These are phyloP conservation scores for Penicillium sp. DNA, from an alignment of 2,329 filamentous ascomycete species.

Conservation along the genomic window DNA sequence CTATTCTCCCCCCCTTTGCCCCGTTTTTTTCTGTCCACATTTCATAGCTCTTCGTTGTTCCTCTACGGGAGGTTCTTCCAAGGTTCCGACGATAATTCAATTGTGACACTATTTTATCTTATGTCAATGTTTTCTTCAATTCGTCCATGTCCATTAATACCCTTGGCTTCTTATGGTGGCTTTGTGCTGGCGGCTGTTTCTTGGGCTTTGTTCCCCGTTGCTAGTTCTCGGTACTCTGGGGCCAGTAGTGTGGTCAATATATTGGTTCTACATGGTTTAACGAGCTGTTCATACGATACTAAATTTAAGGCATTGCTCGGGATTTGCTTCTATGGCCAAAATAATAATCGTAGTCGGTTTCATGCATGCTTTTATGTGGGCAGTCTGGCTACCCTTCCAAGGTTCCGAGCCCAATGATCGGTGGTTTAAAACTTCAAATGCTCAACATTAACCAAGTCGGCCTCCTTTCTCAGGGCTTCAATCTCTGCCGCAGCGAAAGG, in stretches of 20 bases:
- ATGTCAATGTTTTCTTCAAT: slow-evolving; percentile 1
- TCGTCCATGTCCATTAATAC: slow-evolving; percentile 1
- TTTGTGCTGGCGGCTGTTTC: slow-evolving; percentile 1
- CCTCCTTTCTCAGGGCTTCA: slow-evolving; percentile 23
- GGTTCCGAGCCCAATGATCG: too few species aligned
- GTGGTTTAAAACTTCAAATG: slow-evolving; percentile 14
- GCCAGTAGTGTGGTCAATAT: neutral
- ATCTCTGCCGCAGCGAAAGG: slow-evolving; percentile 24
- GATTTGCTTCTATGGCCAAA: too few species aligned
- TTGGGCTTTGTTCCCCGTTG: neutral
- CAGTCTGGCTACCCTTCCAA: too few species aligned
- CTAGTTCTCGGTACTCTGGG: slow-evolving; percentile 4
- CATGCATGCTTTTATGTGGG: neutral
- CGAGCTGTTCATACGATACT: too few species aligned
- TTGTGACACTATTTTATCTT: slow-evolving; percentile 14
- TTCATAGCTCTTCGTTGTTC: slow-evolving; percentile 16
- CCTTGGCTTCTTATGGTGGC: slow-evolving; percentile 1
- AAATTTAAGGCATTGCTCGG: too few species aligned
- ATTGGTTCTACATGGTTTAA: neutral
- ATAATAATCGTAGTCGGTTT: too few species aligned
- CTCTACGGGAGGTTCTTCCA: slow-evolving; percentile 18
- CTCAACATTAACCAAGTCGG: slow-evolving; percentile 18
- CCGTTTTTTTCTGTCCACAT: slow-evolving; percentile 6
- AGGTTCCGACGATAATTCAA: slow-evolving; percentile 23
- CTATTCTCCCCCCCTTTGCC: slow-evolving; percentile 2